A percentile compares a stretch with the other conserved stretches of the same genome.
phyloP scores from a whole-genome alignment of 2,329 filamentous ascomycete genomes.

The Bipolaris victoriae region DNA sequence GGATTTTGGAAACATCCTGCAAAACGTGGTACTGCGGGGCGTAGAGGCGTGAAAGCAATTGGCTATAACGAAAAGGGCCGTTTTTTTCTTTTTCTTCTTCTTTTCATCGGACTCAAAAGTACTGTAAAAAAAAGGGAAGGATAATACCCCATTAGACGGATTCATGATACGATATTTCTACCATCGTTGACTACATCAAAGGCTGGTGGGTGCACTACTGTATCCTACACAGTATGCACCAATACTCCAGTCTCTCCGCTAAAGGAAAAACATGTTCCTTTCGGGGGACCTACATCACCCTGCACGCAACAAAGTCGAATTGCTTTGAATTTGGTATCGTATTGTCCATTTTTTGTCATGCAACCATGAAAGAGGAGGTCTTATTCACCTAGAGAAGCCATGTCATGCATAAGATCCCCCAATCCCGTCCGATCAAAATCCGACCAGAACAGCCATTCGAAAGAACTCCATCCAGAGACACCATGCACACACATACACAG shows the following conservation, averaged over 20 bases:
- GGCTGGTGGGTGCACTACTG: not conserved
- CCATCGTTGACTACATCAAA: not conserved
- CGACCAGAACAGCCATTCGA: constrained; percentile 38
- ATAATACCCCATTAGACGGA: constrained; percentile 14
- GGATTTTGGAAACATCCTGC: constrained; percentile 49
- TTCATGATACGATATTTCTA: not conserved
- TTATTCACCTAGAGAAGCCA: constrained; percentile 48
- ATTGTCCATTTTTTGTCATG: constrained; percentile 49
- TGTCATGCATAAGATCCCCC: constrained; percentile 47
- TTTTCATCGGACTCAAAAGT: not conserved
- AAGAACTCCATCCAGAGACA: constrained; percentile 47
- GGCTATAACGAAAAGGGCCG: not conserved
- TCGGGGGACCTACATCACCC: constrained; percentile 14
- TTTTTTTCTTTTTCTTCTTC: too few species aligned
- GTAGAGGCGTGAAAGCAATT: constrained; percentile 9
- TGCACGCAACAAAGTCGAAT: constrained; percentile 14
- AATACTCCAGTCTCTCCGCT: not conserved
- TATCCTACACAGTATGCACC: not conserved
- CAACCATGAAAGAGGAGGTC: constrained; percentile 49
- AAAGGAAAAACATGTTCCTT: not conserved
- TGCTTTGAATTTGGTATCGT: constrained; percentile 21
- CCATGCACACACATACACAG: constrained; percentile 34
- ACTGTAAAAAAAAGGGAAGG: not conserved
- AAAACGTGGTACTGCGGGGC: constrained; percentile 41
- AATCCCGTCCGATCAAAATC: constrained; percentile 37